Conservation (phyloP, 257 asterid genomes). For the Salvia splendens region DNA sequence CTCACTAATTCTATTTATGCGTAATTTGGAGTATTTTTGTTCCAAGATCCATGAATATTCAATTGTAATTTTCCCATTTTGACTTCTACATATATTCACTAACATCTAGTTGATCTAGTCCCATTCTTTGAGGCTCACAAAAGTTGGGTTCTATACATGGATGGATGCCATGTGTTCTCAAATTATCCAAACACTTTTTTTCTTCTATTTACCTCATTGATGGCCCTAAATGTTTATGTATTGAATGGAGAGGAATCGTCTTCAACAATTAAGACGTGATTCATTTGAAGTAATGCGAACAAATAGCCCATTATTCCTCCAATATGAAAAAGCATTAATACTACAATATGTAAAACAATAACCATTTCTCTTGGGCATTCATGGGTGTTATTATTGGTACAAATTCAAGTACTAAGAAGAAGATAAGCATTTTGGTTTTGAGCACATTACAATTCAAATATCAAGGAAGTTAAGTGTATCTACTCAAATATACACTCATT, state of each 20-base stretch:
- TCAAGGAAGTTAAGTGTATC: neutral
- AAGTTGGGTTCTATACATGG: neutral
- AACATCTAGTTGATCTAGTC: too few relatives aligned
- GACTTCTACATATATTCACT: too few relatives aligned
- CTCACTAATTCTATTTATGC: too few relatives aligned
- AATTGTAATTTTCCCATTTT: too few relatives aligned
- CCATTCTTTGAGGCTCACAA: neutral
- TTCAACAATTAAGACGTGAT: too few relatives aligned
- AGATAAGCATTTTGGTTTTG: neutral
- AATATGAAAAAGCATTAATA: neutral
- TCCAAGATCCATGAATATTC: too few relatives aligned
- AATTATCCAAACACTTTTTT: neutral
- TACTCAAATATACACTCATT: slow-evolving; percentile 4
- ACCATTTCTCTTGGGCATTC: neutral
- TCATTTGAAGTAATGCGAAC: too few relatives aligned
- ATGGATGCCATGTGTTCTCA: neutral
- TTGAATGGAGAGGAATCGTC: too few relatives aligned
- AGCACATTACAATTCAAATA: neutral
- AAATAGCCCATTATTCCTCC: too few relatives aligned
- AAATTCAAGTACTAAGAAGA: neutral
- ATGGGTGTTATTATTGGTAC: neutral
- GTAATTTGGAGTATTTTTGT: too few relatives aligned
- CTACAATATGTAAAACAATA: neutral
- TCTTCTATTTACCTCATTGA: too few relatives aligned
- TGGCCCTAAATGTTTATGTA: too few relatives aligned